phyloP scores from a whole-genome alignment of 768 basidiomycete species.

The Filobasidium floriforme region DNA sequence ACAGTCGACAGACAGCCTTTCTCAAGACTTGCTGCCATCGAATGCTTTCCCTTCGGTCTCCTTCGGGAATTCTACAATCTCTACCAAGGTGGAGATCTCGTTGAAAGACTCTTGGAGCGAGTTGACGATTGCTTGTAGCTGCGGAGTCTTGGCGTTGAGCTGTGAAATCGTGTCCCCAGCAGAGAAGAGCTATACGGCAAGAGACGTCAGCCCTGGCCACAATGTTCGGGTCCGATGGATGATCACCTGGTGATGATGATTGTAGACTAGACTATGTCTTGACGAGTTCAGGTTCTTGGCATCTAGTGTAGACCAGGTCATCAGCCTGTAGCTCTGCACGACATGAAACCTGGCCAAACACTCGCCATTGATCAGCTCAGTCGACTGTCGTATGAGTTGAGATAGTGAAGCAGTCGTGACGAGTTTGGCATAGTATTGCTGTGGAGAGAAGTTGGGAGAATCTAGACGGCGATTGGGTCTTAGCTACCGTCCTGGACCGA shows the following conservation, averaged over 20 bases:
- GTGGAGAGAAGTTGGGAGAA: conserved; percentile 32
- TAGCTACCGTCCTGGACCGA: not conserved
- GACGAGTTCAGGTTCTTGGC: conserved; percentile 38
- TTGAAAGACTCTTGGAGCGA: conserved; percentile 40
- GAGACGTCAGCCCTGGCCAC: not conserved
- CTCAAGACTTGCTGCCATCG: not conserved
- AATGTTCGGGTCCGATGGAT: not conserved
- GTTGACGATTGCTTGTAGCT: conserved; percentile 39
- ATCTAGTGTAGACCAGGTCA: conserved; percentile 24
- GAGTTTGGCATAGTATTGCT: conserved; percentile 38
- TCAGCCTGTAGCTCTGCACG: not conserved
- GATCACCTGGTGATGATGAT: conserved; percentile 44
- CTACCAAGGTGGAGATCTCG: conserved; percentile 37
- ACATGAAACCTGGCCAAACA: not conserved
- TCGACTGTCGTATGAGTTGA: conserved; percentile 35
- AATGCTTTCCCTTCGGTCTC: not conserved
- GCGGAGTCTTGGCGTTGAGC: conserved; percentile 40
- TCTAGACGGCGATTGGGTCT: conserved; percentile 22
- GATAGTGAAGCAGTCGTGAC: conserved; percentile 30
- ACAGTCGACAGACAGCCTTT: too few relatives aligned
- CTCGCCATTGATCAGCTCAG: conserved; percentile 30
- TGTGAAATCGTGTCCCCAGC: conserved; percentile 42
- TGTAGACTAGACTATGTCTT: conserved; percentile 40
- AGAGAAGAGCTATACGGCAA: conserved; percentile 35
- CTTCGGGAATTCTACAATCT: conserved; percentile 22